These are phyloP conservation scores for Kodamaea derodonti DNA, from an alignment of 1,139 yeast species.

Conservation along the genomic window DNA sequence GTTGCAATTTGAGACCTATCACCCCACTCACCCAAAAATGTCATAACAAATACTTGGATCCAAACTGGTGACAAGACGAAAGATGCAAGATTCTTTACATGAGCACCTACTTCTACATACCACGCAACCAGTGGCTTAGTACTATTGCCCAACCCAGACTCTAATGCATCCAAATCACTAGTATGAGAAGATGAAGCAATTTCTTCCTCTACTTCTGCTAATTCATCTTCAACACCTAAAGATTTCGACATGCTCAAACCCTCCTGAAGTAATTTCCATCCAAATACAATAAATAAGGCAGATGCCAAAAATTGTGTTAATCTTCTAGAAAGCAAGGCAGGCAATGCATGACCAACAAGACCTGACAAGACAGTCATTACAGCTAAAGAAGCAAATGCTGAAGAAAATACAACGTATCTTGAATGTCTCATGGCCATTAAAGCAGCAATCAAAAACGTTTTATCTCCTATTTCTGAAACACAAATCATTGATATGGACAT, in stretches of 20 bases:
- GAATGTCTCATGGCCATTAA: slow-evolving; percentile 96
- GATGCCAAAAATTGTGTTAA: slow-evolving; percentile 83
- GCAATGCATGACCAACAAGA: slow-evolving; percentile 86
- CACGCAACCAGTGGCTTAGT: slow-evolving; percentile 15
- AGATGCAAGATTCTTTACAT: slow-evolving; percentile 50
- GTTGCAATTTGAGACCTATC: slow-evolving; percentile 98
- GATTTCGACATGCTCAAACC: slow-evolving; percentile 79
- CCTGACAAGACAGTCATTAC: slow-evolving; percentile 92
- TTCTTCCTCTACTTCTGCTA: slow-evolving; percentile 96
- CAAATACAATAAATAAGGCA: slow-evolving; percentile 75
- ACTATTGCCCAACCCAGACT: slow-evolving; percentile 41
- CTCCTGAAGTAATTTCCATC: slow-evolving; percentile 70
- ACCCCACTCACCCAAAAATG: slow-evolving; percentile 98
- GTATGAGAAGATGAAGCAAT: slow-evolving; percentile 63
- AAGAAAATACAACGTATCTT: slow-evolving; percentile 73
- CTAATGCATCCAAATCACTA: slow-evolving; percentile 49
- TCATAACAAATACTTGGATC: slow-evolving; percentile 94
- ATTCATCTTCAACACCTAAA: slow-evolving; percentile 87
- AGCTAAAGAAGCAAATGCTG: slow-evolving; percentile 83
- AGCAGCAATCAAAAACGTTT: slow-evolving; percentile 94
- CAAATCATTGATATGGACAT: slow-evolving; percentile 83
- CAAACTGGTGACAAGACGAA: slow-evolving; percentile 81
- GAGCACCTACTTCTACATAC: slow-evolving; percentile 26
- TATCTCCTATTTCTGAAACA: slow-evolving; percentile 94
- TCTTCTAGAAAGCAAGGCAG: slow-evolving; percentile 74